Evolutionary conservation across 2,329 filamentous ascomycete species (phyloP), one percentile per base, ranked within the genome.

Genomic region (Alternaria metachromatica): DNA sequence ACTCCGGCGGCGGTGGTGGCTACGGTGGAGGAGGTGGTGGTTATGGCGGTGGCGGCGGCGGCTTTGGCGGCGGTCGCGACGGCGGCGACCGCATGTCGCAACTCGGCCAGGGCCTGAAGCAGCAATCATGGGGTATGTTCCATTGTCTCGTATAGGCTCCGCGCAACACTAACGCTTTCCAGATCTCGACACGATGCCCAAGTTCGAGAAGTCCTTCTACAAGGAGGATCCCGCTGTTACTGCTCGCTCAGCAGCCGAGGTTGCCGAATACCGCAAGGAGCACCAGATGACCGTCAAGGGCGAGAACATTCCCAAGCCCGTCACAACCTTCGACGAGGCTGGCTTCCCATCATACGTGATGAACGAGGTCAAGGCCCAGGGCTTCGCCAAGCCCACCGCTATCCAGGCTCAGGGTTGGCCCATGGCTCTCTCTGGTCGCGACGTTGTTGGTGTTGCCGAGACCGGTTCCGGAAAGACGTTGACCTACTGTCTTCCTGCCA

Each of bases 201-300:
- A 98, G 83, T 99, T 99, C 84, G 96, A 99, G 81, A 99, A 99
- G 84, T 94, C 92, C 9, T 99, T 99, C 85, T 99, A 99, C 88
- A 97, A 98, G 86, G 96, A 98, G 84, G 90, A 96, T 79, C 87
- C 90, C 30, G 88, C 89, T 64, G 95, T 99, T 65, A 83, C 89
- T 66, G 85, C 82, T 75, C 92, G 96, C 77, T 89, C 93, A 12
- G 80, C 88, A 45, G 88, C 88, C 60, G 95, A 98, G 67, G 92
- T 99, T 62, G 91, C 94, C 26, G 92, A 90, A 60, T 99, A 97
- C 87, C 92, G 96, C 79, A 89, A 88, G 78, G 89, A 93, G 78
- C 89, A 96, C 76, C 87, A 93, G 77, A 97, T 99, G 82, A 88
- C 93, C 49, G 87, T 98, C 59, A 86, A 91, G 74, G 96, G 96